Evolutionary conservation across 1,139 yeast genomes (phyloP).

Genomic region (Nakaseomyces nivariensis): DNA sequence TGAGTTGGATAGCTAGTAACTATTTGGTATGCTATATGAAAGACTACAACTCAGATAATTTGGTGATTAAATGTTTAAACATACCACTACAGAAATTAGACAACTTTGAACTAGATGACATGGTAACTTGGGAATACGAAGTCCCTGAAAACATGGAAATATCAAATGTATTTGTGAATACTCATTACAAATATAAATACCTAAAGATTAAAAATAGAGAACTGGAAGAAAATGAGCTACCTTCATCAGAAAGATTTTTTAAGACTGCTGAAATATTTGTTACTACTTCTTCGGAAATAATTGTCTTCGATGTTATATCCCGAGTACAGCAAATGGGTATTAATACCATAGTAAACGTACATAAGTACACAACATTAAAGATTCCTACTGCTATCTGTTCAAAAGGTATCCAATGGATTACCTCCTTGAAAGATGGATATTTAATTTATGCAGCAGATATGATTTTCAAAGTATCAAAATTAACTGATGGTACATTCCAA

Average conservation of each 20-base stretch:
- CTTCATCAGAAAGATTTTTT: conserved; percentile 13
- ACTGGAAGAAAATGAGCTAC: conserved; percentile 7
- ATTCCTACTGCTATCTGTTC: conserved; percentile 10
- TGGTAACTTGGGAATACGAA: conserved; percentile 22
- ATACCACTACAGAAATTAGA: conserved; percentile 19
- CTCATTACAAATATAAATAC: conserved; percentile 17
- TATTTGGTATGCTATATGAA: conserved; percentile 23
- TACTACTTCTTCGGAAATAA: conserved; percentile 10
- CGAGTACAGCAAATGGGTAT: conserved; percentile 18
- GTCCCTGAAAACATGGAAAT: conserved; percentile 12
- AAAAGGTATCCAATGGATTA: conserved; percentile 18
- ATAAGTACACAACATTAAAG: conserved; percentile 14
- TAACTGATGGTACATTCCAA: conserved; percentile 13
- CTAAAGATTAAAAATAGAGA: conserved; percentile 19
- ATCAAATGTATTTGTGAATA: conserved; percentile 17
- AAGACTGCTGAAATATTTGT: conserved; percentile 25
- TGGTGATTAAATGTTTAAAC: conserved; percentile 17
- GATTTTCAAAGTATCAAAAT: conserved; percentile 13
- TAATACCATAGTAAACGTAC: conserved; percentile 20
- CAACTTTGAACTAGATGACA: conserved; percentile 14
- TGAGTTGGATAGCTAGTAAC: conserved; percentile 28
- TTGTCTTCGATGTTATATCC: conserved; percentile 23
- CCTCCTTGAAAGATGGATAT: conserved; percentile 19
- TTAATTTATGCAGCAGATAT: conserved; percentile 16
- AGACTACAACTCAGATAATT: conserved; percentile 16